phyloP scores from a whole-genome alignment of 768 basidiomycete species.

The Melanogaster broomeanus region DNA sequence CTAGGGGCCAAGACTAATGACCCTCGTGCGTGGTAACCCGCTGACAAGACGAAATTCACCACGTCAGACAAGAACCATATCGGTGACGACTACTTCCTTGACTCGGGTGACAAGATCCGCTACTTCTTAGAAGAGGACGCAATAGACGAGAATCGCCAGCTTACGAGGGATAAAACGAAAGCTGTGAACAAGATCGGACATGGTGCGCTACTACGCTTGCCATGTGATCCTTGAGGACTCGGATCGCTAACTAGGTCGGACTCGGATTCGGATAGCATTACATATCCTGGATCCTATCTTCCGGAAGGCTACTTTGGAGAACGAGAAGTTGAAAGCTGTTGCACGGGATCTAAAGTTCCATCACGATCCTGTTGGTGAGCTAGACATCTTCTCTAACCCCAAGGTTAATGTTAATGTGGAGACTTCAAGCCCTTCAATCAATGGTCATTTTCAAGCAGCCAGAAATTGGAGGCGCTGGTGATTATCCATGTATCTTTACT shows the following conservation, averaged over 20 bases:
- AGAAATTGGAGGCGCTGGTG: conserved; percentile 90
- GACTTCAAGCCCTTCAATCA: conserved; percentile 70
- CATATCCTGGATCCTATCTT: conserved; percentile 87
- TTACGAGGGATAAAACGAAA: conserved; percentile 69
- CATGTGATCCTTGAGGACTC: neutral
- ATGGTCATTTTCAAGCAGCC: conserved; percentile 98
- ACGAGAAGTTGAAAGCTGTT: conserved; percentile 64
- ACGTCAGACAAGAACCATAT: conserved; percentile 74
- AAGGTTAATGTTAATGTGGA: neutral
- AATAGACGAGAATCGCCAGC: conserved; percentile 63
- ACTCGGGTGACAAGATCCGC: conserved; percentile 91
- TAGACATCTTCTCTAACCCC: neutral
- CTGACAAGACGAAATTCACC: conserved; percentile 81
- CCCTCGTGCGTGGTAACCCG: neutral
- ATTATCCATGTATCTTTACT: conserved; percentile 9
- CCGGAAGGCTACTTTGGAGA: conserved; percentile 77
- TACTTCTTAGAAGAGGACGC: conserved; percentile 95
- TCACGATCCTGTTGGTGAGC: conserved; percentile 77
- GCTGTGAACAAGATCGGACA: conserved; percentile 97
- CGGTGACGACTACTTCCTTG: conserved; percentile 92
- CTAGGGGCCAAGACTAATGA: neutral
- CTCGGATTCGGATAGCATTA: conserved; percentile 51
- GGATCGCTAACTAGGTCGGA: too few relatives aligned
- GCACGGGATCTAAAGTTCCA: conserved; percentile 83
- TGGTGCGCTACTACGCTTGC: conserved; percentile 43